A percentile compares a stretch with the other conserved stretches of the same genome.
Evolutionary conservation across 306 rosid genomes (phyloP).

Genomic region (Dicorynia guianensis): DNA sequence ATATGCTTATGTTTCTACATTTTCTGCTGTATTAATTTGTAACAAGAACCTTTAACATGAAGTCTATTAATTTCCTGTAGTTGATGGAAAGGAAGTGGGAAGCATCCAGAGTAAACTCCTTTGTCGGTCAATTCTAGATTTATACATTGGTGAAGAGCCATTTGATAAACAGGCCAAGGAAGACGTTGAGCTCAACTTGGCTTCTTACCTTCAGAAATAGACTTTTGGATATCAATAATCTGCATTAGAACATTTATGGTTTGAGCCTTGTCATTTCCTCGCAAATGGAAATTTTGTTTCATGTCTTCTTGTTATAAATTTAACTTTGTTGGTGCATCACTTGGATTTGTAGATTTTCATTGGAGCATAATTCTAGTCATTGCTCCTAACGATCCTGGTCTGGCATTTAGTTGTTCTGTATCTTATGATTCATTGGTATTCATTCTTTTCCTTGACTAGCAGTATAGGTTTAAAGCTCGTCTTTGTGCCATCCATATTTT

Average conservation of each 20-base stretch:
- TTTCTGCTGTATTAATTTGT: background rate
- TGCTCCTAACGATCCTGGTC: constrained; percentile 12
- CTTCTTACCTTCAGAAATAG: constrained; percentile 59
- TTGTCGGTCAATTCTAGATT: constrained; percentile 78
- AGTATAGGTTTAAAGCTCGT: background rate
- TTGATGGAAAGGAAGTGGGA: constrained; percentile 95
- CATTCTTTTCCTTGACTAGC: background rate
- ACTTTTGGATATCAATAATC: constrained; percentile 20
- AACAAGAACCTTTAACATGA: constrained; percentile 21
- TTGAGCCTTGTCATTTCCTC: constrained; percentile 21
- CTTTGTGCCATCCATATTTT: background rate
- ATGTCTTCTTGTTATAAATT: background rate
- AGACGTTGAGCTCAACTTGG: constrained; percentile 68
- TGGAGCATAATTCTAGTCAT: background rate
- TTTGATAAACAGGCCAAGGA: constrained; percentile 90
- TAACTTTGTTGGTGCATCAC: constrained; percentile 24
- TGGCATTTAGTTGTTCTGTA: background rate
- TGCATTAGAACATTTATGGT: background rate
- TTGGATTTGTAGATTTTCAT: constrained; percentile 6
- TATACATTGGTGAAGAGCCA: constrained; percentile 86
- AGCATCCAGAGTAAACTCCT: constrained; percentile 83
- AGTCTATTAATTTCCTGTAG: constrained; percentile 51
- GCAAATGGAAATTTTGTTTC: constrained; percentile 14
- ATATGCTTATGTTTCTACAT: background rate
- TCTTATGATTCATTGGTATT: background rate